These are phyloP conservation scores for Calcarisporium arbuscula DNA, from an alignment of 2,329 filamentous ascomycete species.

Conservation along the genomic window DNA sequence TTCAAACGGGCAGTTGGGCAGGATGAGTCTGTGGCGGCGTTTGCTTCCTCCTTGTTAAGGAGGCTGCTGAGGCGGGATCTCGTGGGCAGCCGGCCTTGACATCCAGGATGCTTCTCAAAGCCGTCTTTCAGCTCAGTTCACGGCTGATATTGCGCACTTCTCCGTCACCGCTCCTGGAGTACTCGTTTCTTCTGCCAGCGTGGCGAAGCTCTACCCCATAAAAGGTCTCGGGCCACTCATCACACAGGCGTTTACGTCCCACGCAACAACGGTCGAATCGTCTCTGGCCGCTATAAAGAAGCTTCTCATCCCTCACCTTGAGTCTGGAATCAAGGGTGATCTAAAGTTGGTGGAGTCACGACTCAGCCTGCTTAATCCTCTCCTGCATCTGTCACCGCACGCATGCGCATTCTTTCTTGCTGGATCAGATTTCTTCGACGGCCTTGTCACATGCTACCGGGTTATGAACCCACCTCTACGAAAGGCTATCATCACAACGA, in stretches of 20 bases:
- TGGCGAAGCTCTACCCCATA: conserved; percentile 61
- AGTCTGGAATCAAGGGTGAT: conserved; percentile 51
- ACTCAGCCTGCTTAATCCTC: conserved; percentile 53
- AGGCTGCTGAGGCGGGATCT: conserved; percentile 27
- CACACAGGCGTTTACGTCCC: conserved; percentile 43
- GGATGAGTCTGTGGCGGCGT: conserved; percentile 47
- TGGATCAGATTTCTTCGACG: conserved; percentile 82
- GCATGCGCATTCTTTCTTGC: conserved; percentile 62
- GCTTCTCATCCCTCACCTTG: conserved; percentile 54
- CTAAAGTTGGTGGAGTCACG: conserved; percentile 47
- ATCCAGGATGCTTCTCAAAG: conserved; percentile 48
- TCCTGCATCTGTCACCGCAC: conserved; percentile 55
- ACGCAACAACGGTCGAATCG: conserved; percentile 42
- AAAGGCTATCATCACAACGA: conserved; percentile 62
- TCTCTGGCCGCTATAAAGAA: conserved; percentile 56
- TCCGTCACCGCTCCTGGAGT: conserved; percentile 48
- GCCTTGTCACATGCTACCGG: conserved; percentile 59
- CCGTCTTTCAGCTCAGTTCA: conserved; percentile 58
- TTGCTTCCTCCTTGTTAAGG: conserved; percentile 50
- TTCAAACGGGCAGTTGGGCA: conserved; percentile 46
- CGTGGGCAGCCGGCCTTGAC: conserved; percentile 8
- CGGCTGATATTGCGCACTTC: conserved; percentile 38
- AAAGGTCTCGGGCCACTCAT: conserved; percentile 50
- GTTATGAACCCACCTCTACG: conserved; percentile 58
- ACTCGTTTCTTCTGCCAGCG: conserved; percentile 62